phyloP scores from a whole-genome alignment of 257 asterid species.

The Dorcoceras hygrometricum region DNA sequence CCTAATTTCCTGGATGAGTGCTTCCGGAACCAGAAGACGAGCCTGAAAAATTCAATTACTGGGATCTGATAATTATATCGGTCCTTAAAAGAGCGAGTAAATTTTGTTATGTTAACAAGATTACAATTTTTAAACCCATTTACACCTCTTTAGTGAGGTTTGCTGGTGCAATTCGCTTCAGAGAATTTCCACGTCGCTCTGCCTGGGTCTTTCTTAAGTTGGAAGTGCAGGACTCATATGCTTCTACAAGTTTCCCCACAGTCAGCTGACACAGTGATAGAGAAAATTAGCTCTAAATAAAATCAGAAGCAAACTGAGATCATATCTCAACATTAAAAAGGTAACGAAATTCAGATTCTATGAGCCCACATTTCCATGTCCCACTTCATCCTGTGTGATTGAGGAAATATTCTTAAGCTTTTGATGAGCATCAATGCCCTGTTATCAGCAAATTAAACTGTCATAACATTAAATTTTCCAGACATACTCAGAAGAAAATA shows the following conservation, averaged over 20 bases:
- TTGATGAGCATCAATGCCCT: conserved; percentile 42
- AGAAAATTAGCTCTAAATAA: conserved; percentile 23
- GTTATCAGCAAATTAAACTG: conserved; percentile 25
- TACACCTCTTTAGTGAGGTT: conserved; percentile 88
- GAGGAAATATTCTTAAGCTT: conserved; percentile 35
- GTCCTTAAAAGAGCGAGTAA: not conserved
- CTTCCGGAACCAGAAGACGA: conserved; percentile 53
- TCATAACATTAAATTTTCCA: conserved; percentile 13
- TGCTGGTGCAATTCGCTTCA: conserved; percentile 66
- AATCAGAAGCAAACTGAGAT: conserved; percentile 8
- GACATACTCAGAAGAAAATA: conserved; percentile 19
- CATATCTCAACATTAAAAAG: conserved; percentile 3
- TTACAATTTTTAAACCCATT: conserved; percentile 5
- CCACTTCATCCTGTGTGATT: conserved; percentile 31
- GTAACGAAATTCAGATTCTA: not conserved
- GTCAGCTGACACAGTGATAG: conserved; percentile 52
- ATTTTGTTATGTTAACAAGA: not conserved
- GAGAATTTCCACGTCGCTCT: conserved; percentile 61
- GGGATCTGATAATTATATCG: not conserved
- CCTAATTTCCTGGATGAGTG: conserved; percentile 56
- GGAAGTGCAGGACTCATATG: conserved; percentile 61
- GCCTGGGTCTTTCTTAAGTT: conserved; percentile 53
- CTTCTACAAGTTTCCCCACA: conserved; percentile 60
- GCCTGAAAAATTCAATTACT: conserved; percentile 42
- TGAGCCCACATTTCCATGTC: conserved; percentile 46